Evolutionary conservation across 2,329 filamentous ascomycete species (phyloP), one percentile per base, ranked within the genome.

Genomic region (Dothiorella sarmentorum): DNA sequence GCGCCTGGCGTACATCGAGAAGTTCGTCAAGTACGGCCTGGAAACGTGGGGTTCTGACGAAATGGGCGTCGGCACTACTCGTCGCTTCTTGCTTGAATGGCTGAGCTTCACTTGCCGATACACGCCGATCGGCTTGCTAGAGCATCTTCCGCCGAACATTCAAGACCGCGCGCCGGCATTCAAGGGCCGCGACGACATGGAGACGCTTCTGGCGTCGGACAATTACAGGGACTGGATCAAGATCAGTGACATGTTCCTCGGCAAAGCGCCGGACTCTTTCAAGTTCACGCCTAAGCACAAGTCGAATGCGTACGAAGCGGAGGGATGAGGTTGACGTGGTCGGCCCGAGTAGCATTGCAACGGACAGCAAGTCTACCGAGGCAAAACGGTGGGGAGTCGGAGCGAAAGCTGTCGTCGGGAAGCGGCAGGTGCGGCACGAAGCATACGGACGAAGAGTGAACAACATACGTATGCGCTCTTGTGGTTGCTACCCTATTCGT

Each of bases 161-260:
- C 91, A 97, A 68, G 93, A 99, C 71, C 82, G 94, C 18, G 90
- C 94, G 47, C 93, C 93, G 5, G 85, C 85, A 44, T 99, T 89
- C 71, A 83, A 80, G 66, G 92, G 93, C 18, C 82, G 94, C 60
- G 88, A 94, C 73, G 94, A 99, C 56, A 75, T 99, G 69, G 94
- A 99, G 82, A 96, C 90, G n/a, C 77, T 99, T 64, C 81, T 99
- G 76, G 87, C 87, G 13, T 97, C 91, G 75, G 84, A 85, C 63
- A 91, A 97, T 75, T 97, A 96, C 77, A 89, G 88, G 76, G 94
- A 99, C 74, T 99, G 94, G 94, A 91, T 99, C 73, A 97, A 96
- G 79, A 95, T 99, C 68, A 95, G 93, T 73, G 94, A 99, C 72
- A 97, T 99, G 91, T 99, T 95, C 79, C 82, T 99, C 17, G 94